A percentile compares a stretch with the other conserved stretches of the same genome.
These are phyloP conservation scores for Zalaria sp. DNA, from an alignment of 2,329 filamentous ascomycete species.

Conservation along the genomic window DNA sequence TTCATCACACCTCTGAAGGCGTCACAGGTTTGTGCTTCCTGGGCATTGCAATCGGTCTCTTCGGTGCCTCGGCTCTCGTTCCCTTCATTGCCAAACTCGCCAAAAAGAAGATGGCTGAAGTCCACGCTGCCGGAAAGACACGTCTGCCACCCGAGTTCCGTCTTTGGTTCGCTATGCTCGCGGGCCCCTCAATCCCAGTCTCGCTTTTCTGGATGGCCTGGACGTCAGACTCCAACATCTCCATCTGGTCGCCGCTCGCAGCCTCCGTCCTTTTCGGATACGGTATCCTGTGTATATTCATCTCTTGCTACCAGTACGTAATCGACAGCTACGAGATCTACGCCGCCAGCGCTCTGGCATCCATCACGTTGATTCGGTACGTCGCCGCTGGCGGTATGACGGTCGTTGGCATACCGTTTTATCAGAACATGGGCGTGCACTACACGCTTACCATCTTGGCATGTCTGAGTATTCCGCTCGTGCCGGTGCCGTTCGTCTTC, in stretches of 20 bases:
- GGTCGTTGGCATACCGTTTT: conserved; percentile 24
- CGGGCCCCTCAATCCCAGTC: conserved; percentile 35
- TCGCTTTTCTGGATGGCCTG: conserved; percentile 46
- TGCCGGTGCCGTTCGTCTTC: conserved; percentile 29
- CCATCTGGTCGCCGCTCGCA: conserved; percentile 36
- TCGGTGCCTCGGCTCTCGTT: conserved; percentile 22
- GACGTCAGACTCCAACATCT: conserved; percentile 32
- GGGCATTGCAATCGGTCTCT: conserved; percentile 30
- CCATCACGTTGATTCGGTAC: conserved; percentile 25
- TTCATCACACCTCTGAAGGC: conserved; percentile 31
- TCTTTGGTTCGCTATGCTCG: conserved; percentile 39
- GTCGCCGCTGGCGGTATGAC: conserved; percentile 26
- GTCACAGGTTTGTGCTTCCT: conserved; percentile 34
- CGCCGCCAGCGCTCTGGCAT: conserved; percentile 33
- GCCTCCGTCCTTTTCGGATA: conserved; percentile 40
- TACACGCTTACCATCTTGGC: conserved; percentile 21
- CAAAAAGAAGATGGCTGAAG: conserved; percentile 27
- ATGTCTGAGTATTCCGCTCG: conserved; percentile 16
- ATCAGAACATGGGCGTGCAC: conserved; percentile 22
- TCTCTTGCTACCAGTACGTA: conserved; percentile 41
- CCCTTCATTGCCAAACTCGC: conserved; percentile 32
- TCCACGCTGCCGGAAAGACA: conserved; percentile 23
- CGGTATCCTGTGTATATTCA: conserved; percentile 28
- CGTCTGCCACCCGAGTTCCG: conserved; percentile 38
- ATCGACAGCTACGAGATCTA: conserved; percentile 43